Base-by-base conservation (phyloP, 345 rosid genomes). In the Rhodamnia argentea region DNA sequence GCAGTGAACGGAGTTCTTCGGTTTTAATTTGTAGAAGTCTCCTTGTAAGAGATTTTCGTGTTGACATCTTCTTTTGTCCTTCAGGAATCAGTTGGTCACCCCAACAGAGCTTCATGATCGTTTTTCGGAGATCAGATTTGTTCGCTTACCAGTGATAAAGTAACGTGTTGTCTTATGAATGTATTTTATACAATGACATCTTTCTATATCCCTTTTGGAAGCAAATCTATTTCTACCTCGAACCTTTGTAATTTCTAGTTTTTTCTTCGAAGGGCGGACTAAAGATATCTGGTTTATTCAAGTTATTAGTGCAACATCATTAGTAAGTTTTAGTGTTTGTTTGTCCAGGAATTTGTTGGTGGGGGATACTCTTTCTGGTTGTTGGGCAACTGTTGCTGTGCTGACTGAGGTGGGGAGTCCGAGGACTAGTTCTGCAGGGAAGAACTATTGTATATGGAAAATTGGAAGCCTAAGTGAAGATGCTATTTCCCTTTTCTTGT, bases 301-400 rank as follows among this genome's bases (percentile, higher is more conserved):
- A 32, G 47, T 70, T 32, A 32, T 32, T 70, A 70, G 78, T 44
- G 47, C 47, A 4, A 70, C 47, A 0, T 40, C 44, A 70, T 78
- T 58, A 47, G 62, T 52, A 44, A 57, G 23, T 85, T 84, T 26
- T 82, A 10, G 75, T 75, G 7, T 85, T 74, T 76, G 32, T 75
- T 84, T 86, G 75, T 86, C 29, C 87, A 97, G 99, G 93, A 97
- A 94, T 90, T 89, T 93, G 87, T 88, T 97, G 89, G 85, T 74
- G 13, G 96, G 98, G 76, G 99, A 96, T 87, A 93, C 88, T 88
- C 88, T 96, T 84, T 88, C 94, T 3, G 99, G 99, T 13, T 94
- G 94, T 86, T 96, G 98, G 99, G 98, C 96, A 13, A 97, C 99
- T 42, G 90, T 94, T 84, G 98, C 95, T 84, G 95, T 97, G 32